Base-by-base conservation (phyloP, 441 rosid species). In the Adansonia gregorii region DNA sequence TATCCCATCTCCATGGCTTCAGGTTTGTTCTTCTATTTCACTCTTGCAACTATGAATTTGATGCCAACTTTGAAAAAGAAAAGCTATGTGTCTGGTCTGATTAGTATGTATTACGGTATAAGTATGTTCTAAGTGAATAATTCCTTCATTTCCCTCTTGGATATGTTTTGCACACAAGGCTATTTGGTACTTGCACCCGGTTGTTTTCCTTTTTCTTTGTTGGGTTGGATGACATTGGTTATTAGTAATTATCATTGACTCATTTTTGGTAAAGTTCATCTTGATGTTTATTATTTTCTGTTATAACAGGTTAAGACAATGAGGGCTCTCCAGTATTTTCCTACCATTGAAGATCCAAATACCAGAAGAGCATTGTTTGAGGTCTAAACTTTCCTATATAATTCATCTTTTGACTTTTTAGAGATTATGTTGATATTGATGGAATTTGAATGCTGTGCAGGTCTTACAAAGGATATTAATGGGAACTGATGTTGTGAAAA, bases 401-500 rank as follows among this genome's bases (percentile, higher is more conserved):
- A 59, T 41, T 77, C 75, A 49, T 39, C 43, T 76, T 69, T 31
- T 19, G 67, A 56, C 66, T 56, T 39, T 35, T 46, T 56, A 22
- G 65, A 0, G 39, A 60, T 56, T 66, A 59, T 15, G 78, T 63
- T 80, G 75, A 69, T 81, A 80, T 81, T 83, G 70, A 88, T 80
- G 76, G 63, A 31, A 48, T 56, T 80, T 78, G 64, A 82, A 52
- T 68, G 77, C 66, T 80, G 76, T 80, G 74, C 91, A 97, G 98
- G 98, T 94, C 76, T 89, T 97, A 45, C 99, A 94, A 81, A 89
- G 97, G 80, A 92, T 94, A 85, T 83, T 97, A 67, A 93, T 97
- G 98, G 99, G 99, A 78, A 97, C 99, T 71, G 99, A 97, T 88
- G 99, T 97, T 77, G 99, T 97, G 72, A 97, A 97, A 86, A 97